These are phyloP conservation scores for Pythium biforme DNA, from an alignment of 352 stramenopile species.

Conservation along the genomic window DNA sequence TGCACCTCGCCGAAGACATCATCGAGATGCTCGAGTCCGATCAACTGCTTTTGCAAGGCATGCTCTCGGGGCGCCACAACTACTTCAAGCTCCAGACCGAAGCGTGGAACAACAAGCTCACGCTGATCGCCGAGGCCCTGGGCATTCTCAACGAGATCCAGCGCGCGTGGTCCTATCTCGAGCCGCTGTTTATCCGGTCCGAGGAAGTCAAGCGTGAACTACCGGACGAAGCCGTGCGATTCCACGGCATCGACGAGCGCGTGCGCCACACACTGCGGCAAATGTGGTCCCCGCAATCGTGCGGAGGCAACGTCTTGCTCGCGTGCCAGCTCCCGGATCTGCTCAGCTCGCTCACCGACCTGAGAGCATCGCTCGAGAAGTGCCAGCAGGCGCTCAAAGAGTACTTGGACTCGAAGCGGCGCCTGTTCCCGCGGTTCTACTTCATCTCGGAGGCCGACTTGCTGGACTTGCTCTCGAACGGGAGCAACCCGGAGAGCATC, in stretches of 20 bases:
- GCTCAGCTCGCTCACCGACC: conserved; percentile 63
- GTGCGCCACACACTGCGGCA: conserved; percentile 65
- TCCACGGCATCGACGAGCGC: conserved; percentile 85
- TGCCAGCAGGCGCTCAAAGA: conserved; percentile 94
- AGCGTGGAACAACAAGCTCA: conserved; percentile 50
- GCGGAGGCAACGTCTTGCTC: conserved; percentile 62
- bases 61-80: conserved; percentile 79
- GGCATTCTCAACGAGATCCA: conserved; percentile 92
- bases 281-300: conserved; percentile 69
- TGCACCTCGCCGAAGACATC: conserved; percentile 91
- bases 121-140: conserved; percentile 85
- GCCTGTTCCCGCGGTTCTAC: conserved; percentile 94
- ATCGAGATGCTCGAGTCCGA: conserved; percentile 95
- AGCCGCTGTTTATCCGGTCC: conserved; percentile 93
- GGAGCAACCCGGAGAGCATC: conserved; percentile 84
- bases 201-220: conserved; percentile 95
- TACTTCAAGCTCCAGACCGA: conserved; percentile 68
- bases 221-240: conserved; percentile 88
- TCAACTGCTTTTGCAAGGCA: conserved; percentile 93
- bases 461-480: conserved; percentile 94
- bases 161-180: conserved; percentile 94
- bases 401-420: conserved; percentile 92
- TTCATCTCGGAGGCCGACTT: conserved; percentile 95
- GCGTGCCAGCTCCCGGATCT: conserved; percentile 86
- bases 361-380: conserved; percentile 81